Base-by-base conservation (phyloP, 805 yeast species). In the Ogataea paraovalis region DNA sequence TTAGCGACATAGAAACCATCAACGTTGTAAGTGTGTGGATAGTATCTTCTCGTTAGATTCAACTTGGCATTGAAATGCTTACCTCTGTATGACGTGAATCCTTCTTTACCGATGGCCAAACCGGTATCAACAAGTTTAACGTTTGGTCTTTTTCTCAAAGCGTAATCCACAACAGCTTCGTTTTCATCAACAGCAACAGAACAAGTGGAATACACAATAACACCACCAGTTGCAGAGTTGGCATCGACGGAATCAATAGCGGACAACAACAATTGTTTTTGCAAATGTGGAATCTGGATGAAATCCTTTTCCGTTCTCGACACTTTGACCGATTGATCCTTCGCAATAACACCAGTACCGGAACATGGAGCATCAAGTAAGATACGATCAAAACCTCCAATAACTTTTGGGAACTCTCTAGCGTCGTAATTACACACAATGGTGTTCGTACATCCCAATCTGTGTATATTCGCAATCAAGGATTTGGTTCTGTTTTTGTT, bases 221-320 rank as follows among this genome's bases (percentile, higher is more conserved):
- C 75, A 57, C 97, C 99, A 51, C 98, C 97, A 40, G 92, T 88
- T 50, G 87, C 73, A 7, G 96, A 88, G 64, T 85, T 76, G 30
- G 96, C 96, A 68, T 94, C 97, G 30, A 94, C 97, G 7, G 97
- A 90, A 71, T 94, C 99, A 60, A 94, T 94, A 28, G 99, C 99
- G 27, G 96, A 85, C 51, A 94, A 74, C 47, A 94, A 70, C 58
- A 94, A 76, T 73, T 94, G 98, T 69, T 92, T 92, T 66, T 94
- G 99, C 59, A 94, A 75, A 67, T 92, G 97, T 47, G 99, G 98
- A 59, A 94, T 87, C 69, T 92, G 96, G 58, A 92, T 84, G 70
- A 92, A 94, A 69, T 94, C 99, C 69, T 90, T 90, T 65, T 90
- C 97, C 19, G 96, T 90, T 75, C 98, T 85, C 53, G 86, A 84